A percentile compares a stretch with the other conserved stretches of the same genome.
phyloP scores from a whole-genome alignment of 441 rosid genomes.

The Kokia cookei region DNA sequence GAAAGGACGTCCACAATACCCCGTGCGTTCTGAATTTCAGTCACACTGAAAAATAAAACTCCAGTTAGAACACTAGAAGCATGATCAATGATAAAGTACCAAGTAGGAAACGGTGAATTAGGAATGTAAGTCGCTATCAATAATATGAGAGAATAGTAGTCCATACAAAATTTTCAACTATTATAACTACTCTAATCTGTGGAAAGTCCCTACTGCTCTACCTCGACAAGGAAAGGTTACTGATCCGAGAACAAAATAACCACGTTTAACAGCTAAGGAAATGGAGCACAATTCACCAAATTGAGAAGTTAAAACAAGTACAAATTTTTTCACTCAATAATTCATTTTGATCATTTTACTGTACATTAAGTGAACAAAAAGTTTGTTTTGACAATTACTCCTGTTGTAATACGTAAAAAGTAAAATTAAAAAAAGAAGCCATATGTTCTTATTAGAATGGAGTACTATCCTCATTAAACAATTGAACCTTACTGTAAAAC shows the following conservation, averaged over 20 bases:
- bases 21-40: slow-evolving; percentile 97
- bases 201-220: not conserved
- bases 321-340: not conserved
- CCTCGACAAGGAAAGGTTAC: not conserved
- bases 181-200: not conserved
- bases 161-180: not conserved
- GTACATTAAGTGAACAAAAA: not conserved
- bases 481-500: not conserved
- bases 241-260: not conserved
- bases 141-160: not conserved
- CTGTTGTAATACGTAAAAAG: not conserved
- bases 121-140: not conserved
- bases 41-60: slow-evolving; percentile 52
- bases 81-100: not conserved
- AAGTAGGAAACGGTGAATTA: slow-evolving; percentile 1
- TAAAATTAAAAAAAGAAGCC: not conserved
- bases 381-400: not conserved
- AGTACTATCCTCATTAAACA: not conserved
- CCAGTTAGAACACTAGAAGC: slow-evolving; percentile 16
- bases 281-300: not conserved
- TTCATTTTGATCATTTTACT: not conserved
- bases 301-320: slow-evolving; percentile 2
- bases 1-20: slow-evolving; percentile 97
- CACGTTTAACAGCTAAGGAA: not conserved
- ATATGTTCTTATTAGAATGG: not conserved